Conservation (phyloP, 768 basidiomycete genomes). For the Tulasnella sp. region DNA sequence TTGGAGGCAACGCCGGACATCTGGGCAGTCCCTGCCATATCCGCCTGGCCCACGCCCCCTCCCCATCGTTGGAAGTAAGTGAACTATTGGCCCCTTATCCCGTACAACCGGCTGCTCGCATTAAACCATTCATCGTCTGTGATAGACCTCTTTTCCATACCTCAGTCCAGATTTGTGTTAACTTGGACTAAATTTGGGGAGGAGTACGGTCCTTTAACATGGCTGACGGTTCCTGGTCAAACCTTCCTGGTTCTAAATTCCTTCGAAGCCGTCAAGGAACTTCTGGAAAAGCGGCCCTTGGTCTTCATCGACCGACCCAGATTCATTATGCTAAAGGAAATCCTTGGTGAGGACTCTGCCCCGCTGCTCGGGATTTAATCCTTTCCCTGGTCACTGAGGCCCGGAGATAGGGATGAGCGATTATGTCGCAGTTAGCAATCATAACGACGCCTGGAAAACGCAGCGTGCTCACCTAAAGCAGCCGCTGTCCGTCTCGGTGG, state of each 20-base stretch:
- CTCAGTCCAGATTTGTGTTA: background rate
- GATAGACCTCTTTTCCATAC: background rate
- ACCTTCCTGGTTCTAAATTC: background rate
- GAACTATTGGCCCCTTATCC: background rate
- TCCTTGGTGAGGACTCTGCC: background rate
- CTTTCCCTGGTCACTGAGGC: background rate
- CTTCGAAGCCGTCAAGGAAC: background rate
- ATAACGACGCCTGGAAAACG: background rate
- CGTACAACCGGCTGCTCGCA: too few species aligned
- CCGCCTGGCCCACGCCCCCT: background rate
- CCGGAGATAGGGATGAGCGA: background rate
- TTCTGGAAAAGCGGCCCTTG: background rate
- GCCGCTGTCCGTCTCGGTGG: background rate
- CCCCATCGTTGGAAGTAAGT: slow-evolving; percentile 12
- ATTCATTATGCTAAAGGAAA: background rate
- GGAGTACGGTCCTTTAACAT: slow-evolving; percentile 14
- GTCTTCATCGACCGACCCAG: background rate
- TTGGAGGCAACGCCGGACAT: background rate
- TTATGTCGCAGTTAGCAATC: background rate
- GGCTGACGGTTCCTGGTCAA: slow-evolving; percentile 8
- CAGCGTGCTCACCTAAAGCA: background rate
- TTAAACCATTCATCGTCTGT: background rate
- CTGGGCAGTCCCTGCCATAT: background rate
- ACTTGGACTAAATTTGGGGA: background rate
- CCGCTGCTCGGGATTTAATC: background rate